Conservation (phyloP, 73 alveolate species). For the Tetrahymena elliotti region DNA sequence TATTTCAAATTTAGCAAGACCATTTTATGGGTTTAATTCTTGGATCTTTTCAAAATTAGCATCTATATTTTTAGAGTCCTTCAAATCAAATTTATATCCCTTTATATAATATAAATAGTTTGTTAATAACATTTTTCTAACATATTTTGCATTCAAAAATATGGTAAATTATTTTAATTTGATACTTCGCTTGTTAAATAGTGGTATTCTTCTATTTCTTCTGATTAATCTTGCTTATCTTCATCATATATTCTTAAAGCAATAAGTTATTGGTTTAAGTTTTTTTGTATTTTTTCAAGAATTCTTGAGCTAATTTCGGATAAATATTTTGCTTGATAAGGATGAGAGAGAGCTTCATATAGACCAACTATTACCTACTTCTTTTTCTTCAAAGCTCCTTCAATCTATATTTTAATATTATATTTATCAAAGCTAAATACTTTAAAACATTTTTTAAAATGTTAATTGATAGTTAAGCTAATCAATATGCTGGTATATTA, state of each 20-base stretch:
- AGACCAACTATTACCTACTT: background rate
- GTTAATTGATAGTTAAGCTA: background rate
- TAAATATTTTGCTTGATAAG: background rate
- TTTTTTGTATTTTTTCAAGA: background rate
- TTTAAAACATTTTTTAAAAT: background rate
- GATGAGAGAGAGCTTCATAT: background rate
- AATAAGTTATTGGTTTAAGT: background rate
- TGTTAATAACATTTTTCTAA: too few species aligned
- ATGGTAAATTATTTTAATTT: too few species aligned
- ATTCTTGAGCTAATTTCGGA: background rate
- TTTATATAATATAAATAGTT: background rate
- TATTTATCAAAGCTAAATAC: background rate
- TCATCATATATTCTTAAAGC: background rate
- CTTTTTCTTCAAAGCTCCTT: background rate
- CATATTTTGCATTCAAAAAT: too few species aligned
- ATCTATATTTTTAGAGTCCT: background rate
- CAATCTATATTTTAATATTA: background rate
- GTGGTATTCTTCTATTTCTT: background rate
- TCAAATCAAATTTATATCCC: background rate
- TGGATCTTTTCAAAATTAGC: background rate
- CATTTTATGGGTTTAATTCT: background rate
- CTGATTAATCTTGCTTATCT: background rate
- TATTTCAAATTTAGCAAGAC: background rate
- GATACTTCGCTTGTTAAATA: background rate
- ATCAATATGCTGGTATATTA: background rate